These are phyloP conservation scores for Plenodomus tracheiphilus DNA, from an alignment of 2,329 filamentous ascomycete species.

Conservation along the genomic window DNA sequence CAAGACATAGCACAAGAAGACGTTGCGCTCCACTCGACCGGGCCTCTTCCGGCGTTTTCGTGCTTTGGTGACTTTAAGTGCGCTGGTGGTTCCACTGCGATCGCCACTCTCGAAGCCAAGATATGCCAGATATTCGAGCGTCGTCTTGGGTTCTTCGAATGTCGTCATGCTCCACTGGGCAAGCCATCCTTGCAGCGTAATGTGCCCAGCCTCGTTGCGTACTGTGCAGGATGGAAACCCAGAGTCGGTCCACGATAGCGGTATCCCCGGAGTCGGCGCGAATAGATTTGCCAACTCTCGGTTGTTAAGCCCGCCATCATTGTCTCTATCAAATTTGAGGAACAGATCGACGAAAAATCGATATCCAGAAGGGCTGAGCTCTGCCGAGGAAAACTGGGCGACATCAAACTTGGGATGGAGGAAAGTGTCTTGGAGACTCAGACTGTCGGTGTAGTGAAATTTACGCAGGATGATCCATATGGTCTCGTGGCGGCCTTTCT, in stretches of 20 bases:
- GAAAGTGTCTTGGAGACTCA: constrained; percentile 88
- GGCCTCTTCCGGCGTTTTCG: constrained; percentile 81
- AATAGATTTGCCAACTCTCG: constrained; percentile 84
- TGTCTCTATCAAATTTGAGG: constrained; percentile 93
- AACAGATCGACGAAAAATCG: constrained; percentile 98
- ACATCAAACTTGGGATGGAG: constrained; percentile 94
- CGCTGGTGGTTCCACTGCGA: constrained; percentile 73
- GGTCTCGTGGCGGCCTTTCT: constrained; percentile 96
- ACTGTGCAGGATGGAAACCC: constrained; percentile 93
- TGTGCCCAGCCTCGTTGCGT: constrained; percentile 90
- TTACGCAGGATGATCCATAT: constrained; percentile 97
- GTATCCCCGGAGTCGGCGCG: constrained; percentile 87
- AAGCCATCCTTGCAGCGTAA: constrained; percentile 96
- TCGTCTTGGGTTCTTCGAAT: constrained; percentile 92
- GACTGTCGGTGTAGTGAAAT: constrained; percentile 93
- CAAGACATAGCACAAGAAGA: constrained; percentile 90
- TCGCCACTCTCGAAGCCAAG: constrained; percentile 87
- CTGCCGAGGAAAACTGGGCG: constrained; percentile 86
- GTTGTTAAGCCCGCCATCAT: constrained; percentile 90
- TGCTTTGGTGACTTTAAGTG: constrained; percentile 89
- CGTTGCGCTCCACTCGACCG: constrained; percentile 87
- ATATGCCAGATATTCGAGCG: constrained; percentile 92
- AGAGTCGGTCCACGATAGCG: constrained; percentile 82
- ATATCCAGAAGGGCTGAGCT: constrained; percentile 91
- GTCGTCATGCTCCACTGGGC: constrained; percentile 99